These are phyloP conservation scores for Venturiaceae sp. DNA, from an alignment of 2,329 filamentous ascomycete genomes.

Conservation along the genomic window DNA sequence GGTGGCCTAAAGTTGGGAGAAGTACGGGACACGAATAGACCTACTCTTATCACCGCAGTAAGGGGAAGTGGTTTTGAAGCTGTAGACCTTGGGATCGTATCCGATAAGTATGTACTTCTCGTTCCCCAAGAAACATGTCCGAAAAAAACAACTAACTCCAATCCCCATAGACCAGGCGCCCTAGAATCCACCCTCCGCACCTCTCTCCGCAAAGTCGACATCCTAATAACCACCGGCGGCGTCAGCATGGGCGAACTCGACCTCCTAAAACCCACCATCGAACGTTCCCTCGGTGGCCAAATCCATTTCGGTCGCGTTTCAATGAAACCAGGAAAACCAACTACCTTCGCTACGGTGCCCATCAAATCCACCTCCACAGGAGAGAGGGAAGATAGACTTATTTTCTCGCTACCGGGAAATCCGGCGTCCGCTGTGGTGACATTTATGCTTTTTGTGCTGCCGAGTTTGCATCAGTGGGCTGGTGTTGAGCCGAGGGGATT, in stretches of 20 bases:
- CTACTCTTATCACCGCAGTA: constrained; percentile 73
- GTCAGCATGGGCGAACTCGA: constrained; percentile 98
- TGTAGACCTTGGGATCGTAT: constrained; percentile 78
- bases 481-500: constrained; percentile 62
- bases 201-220: constrained; percentile 63
- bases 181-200: constrained; percentile 70
- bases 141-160: constrained; percentile 7
- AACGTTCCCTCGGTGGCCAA: constrained; percentile 76
- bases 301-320: constrained; percentile 94
- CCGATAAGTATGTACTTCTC: constrained; percentile 45
- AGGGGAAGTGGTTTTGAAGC: constrained; percentile 65
- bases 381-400: constrained; percentile 52
- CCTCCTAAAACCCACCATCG: constrained; percentile 90
- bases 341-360: constrained; percentile 86
- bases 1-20: constrained; percentile 63
- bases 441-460: constrained; percentile 88
- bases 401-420: constrained; percentile 91
- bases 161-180: constrained; percentile 44
- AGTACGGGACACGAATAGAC: constrained; percentile 87
- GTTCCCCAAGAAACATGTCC: constrained; percentile 2
- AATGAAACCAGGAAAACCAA: constrained; percentile 98
- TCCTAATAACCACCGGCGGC: constrained; percentile 86
- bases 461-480: constrained; percentile 66
- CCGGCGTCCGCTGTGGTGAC: constrained; percentile 89
- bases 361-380: constrained; percentile 40